Percentiles rank a stretch among this genome's conserved stretches.
Conservation (phyloP, 1,284 basidiomycete species). For the Xerocomus minutiporus region DNA sequence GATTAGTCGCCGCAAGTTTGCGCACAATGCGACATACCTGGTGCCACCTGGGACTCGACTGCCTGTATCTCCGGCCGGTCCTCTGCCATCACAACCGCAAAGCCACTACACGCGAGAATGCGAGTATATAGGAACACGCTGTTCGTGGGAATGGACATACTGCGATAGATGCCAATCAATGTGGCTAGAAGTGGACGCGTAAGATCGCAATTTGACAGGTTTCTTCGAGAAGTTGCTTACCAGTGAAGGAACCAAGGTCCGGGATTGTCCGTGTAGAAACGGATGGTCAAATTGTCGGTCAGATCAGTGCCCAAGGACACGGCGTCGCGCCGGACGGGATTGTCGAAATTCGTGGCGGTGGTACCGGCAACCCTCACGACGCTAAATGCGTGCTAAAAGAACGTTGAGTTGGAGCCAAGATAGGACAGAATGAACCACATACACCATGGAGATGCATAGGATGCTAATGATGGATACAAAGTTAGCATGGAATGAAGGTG, state of each 20-base stretch:
- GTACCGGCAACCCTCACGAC: conserved; percentile 25
- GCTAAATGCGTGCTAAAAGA: conserved; percentile 23
- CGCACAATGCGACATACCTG: neutral
- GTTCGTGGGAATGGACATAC: no score
- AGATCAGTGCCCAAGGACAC: conserved; percentile 17
- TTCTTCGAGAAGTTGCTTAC: no score
- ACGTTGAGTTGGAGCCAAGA: neutral
- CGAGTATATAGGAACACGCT: no score
- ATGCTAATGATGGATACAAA: conserved; percentile 17
- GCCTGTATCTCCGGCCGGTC: neutral
- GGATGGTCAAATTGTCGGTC: no score
- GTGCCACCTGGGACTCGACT: neutral
- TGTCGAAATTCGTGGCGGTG: conserved; percentile 19
- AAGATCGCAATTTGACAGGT: no score
- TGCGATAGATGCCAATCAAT: no score
- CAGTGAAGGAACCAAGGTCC: no score
- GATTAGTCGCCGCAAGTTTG: neutral
- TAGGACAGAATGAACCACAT: conserved; percentile 2
- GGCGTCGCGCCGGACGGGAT: conserved; percentile 29
- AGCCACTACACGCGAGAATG: no score
- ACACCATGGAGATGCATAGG: conserved; percentile 36
- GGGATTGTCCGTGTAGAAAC: no score
- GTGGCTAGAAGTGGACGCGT: no score
- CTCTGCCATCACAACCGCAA: no score
- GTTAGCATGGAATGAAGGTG: conserved; percentile 4